Evolutionary conservation across 257 asterid species (phyloP).

Genomic region (Avicennia marina): DNA sequence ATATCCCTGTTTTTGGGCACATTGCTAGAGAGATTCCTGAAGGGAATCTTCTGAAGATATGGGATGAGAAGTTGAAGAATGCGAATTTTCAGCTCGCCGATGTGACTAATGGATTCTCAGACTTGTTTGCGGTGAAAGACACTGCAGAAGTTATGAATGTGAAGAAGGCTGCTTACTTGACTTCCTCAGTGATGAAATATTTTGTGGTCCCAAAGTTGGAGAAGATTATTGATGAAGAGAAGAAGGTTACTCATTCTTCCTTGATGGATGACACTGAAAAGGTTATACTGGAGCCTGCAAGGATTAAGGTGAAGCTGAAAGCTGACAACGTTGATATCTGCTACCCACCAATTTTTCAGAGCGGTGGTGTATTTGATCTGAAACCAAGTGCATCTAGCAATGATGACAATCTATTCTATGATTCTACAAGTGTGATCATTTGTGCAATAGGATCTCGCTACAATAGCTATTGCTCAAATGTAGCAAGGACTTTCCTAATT

Average conservation of each 20-base stretch:
- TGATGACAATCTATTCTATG: conserved; percentile 53
- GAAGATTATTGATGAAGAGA: conserved; percentile 67
- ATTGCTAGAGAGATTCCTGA: conserved; percentile 64
- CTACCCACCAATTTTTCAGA: conserved; percentile 83
- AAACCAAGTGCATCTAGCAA: conserved; percentile 72
- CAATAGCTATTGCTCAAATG: conserved; percentile 74
- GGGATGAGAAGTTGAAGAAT: conserved; percentile 52
- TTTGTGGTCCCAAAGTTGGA: conserved; percentile 65
- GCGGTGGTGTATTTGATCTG: conserved; percentile 72
- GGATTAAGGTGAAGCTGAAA: conserved; percentile 57
- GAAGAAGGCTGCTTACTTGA: conserved; percentile 63
- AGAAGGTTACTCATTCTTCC: conserved; percentile 57
- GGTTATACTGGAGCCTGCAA: conserved; percentile 58
- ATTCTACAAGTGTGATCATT: conserved; percentile 57
- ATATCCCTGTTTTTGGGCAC: conserved; percentile 38
- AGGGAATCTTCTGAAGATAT: conserved; percentile 48
- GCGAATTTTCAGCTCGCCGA: conserved; percentile 42
- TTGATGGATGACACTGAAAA: conserved; percentile 75
- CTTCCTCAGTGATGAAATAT: conserved; percentile 51
- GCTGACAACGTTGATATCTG: conserved; percentile 81
- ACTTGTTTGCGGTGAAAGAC: conserved; percentile 60
- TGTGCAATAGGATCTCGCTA: conserved; percentile 73
- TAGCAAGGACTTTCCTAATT: conserved; percentile 64
- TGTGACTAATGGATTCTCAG: conserved; percentile 54
- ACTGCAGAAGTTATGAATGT: conserved; percentile 42